Conservation (phyloP, 2,329 filamentous ascomycete species). For the Paecilomyces sp. region DNA sequence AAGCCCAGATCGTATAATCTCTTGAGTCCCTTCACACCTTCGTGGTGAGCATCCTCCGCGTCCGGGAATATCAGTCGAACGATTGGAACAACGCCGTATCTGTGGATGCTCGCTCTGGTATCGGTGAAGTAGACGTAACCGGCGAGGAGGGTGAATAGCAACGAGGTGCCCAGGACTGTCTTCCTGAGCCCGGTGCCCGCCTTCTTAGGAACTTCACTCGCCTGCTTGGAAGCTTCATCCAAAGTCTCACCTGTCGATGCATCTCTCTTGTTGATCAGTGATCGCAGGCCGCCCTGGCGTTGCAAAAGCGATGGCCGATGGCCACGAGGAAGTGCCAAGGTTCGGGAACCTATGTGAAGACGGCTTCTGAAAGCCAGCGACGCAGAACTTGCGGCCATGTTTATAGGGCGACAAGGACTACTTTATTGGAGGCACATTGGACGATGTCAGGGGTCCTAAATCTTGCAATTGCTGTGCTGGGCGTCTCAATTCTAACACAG, state of each 20-base stretch:
- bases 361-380: not conserved
- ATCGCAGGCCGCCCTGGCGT: constrained; percentile 7
- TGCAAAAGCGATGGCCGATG: constrained; percentile 16
- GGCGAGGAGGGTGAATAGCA: constrained; percentile 42
- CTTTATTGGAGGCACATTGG: not conserved
- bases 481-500: not conserved
- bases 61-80: constrained; percentile 36
- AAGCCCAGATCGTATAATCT: constrained; percentile 65
- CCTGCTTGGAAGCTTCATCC: constrained; percentile 7
- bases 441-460: not conserved
- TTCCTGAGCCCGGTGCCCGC: constrained; percentile 20
- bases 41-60: constrained; percentile 82
- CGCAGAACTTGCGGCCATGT: not conserved
- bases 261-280: constrained; percentile 12
- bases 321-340: constrained; percentile 12
- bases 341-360: constrained; percentile 12
- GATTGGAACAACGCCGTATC: constrained; percentile 52
- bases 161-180: constrained; percentile 40
- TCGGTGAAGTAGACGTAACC: constrained; percentile 67
- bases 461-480: not conserved
- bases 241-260: constrained; percentile 13
- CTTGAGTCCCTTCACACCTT: constrained; percentile 64
- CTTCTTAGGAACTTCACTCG: constrained; percentile 13
- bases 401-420: not conserved
- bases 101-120: constrained; percentile 63